Conservation (phyloP, 2,329 filamentous ascomycete genomes). For the Pseudogymnoascus sp. region DNA sequence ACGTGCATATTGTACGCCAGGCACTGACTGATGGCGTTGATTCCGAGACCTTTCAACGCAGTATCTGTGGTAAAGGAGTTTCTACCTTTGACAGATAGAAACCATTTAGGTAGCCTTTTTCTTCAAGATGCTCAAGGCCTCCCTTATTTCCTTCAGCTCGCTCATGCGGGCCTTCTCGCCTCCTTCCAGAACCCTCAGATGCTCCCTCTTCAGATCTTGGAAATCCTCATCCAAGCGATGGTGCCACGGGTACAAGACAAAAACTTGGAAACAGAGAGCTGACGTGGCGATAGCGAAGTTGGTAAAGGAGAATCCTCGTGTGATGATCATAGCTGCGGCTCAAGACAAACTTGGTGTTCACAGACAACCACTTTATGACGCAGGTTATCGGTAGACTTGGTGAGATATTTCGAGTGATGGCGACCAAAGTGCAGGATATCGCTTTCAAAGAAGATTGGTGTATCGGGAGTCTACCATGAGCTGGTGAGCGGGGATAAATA, state of each 20-base stretch:
- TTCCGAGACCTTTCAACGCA: not conserved
- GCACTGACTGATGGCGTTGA: not conserved
- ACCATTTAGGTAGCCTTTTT: not conserved
- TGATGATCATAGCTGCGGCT: slow-evolving; percentile 32
- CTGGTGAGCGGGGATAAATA: not conserved
- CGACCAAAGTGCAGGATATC: not conserved
- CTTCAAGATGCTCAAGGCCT: slow-evolving; percentile 6
- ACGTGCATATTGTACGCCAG: not conserved
- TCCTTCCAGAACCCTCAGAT: slow-evolving; percentile 29
- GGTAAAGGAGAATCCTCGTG: slow-evolving; percentile 41
- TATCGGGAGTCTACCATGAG: not conserved
- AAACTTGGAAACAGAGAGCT: slow-evolving; percentile 45
- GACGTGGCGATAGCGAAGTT: slow-evolving; percentile 46
- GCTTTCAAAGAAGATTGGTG: not conserved
- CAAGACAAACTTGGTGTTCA: not conserved
- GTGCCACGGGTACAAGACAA: slow-evolving; percentile 49
- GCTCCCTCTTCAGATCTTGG: slow-evolving; percentile 37
- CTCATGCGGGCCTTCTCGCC: slow-evolving; percentile 13
- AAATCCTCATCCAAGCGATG: slow-evolving; percentile 43
- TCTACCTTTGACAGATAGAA: not conserved
- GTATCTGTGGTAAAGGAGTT: not conserved
- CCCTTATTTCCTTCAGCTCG: slow-evolving; percentile 13
- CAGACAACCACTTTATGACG: not conserved
- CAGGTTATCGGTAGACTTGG: not conserved
- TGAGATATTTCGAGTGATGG: not conserved